These are phyloP conservation scores for Boletus sp. DNA, from an alignment of 768 basidiomycete genomes.

Conservation along the genomic window DNA sequence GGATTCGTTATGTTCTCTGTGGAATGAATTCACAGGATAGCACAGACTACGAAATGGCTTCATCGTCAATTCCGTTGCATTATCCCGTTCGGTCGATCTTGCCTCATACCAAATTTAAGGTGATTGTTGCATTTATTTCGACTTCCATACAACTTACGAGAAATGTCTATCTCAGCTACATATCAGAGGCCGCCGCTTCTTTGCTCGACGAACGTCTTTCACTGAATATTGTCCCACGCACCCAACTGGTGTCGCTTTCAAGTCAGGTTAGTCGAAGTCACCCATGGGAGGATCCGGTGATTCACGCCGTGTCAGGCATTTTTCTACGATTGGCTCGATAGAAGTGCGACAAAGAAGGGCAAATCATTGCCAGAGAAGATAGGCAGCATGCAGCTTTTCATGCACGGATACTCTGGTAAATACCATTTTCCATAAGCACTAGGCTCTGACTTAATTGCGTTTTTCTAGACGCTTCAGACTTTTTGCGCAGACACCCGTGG, in stretches of 20 bases:
- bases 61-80: slow-evolving; percentile 88
- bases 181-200: slow-evolving; percentile 88
- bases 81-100: slow-evolving; percentile 86
- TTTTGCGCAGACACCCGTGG: slow-evolving; percentile 83
- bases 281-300: background rate
- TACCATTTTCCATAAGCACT: background rate
- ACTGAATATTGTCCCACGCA: slow-evolving; percentile 81
- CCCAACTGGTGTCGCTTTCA: slow-evolving; percentile 78
- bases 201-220: slow-evolving; percentile 72
- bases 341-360: slow-evolving; percentile 78
- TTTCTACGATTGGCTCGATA: slow-evolving; percentile 91
- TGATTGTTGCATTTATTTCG: slow-evolving; percentile 23
- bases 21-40: background rate
- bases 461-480: slow-evolving; percentile 78
- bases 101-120: slow-evolving; percentile 89
- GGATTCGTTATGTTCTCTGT: background rate
- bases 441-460: background rate
- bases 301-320: slow-evolving; percentile 55
- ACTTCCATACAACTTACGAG: background rate
- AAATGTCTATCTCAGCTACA: slow-evolving; percentile 52
- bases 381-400: slow-evolving; percentile 87
- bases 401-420: slow-evolving; percentile 77
- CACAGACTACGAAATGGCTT: slow-evolving; percentile 83
- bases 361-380: slow-evolving; percentile 85
- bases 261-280: slow-evolving; percentile 48